Evolutionary conservation across 768 basidiomycete genomes (phyloP).

Genomic region (Lactarius hatsudake): DNA sequence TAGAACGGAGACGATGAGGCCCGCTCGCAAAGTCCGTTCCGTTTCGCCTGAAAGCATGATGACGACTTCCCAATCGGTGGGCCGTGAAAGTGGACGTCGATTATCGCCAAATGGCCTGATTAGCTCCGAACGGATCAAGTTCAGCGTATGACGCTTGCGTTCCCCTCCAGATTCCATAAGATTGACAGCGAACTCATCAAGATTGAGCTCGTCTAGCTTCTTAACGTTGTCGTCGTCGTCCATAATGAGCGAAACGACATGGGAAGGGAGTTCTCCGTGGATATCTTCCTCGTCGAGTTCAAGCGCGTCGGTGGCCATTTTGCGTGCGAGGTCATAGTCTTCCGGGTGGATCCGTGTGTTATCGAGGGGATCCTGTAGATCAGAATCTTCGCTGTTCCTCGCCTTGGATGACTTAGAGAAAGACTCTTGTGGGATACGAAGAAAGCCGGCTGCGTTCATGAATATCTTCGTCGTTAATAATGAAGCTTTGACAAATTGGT

Average conservation of each 20-base stretch:
- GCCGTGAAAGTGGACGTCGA: conserved; percentile 60
- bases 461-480: conserved; percentile 86
- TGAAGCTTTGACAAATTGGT: conserved; percentile 79
- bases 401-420: conserved; percentile 56
- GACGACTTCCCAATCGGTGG: conserved; percentile 75
- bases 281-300: conserved; percentile 98
- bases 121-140: conserved; percentile 85
- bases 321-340: conserved; percentile 95
- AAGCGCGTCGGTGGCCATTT: conserved; percentile 97
- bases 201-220: conserved; percentile 85
- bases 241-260: conserved; percentile 84
- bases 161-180: conserved; percentile 81
- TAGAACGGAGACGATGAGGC: conserved; percentile 77
- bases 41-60: conserved; percentile 98
- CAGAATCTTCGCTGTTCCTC: conserved; percentile 57
- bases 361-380: conserved; percentile 86
- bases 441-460: conserved; percentile 88
- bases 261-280: conserved; percentile 87
- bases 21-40: conserved; percentile 64
- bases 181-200: conserved; percentile 95
- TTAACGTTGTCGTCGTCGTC: conserved; percentile 70
- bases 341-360: conserved; percentile 95
- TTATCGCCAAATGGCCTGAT: conserved; percentile 76
- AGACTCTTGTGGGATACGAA: conserved; percentile 80
- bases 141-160: conserved; percentile 85